Base-by-base conservation (phyloP, 2,329 filamentous ascomycete species). In the Pochonia chlamydosporia region DNA sequence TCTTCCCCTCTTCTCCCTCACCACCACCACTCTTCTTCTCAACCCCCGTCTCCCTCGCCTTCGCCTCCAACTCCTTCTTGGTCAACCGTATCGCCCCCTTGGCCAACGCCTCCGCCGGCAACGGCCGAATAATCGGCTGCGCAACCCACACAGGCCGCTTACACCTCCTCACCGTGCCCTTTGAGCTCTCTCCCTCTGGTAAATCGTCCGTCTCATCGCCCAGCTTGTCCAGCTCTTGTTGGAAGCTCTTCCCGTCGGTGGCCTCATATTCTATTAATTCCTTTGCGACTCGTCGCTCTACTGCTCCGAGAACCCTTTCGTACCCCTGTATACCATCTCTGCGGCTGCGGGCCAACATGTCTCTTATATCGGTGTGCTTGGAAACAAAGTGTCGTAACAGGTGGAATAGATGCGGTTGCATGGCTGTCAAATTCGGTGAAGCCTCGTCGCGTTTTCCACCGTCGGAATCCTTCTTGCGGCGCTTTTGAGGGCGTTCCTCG, bases 351-450 rank as follows among this genome's bases (percentile, higher is more conserved):
- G 89, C 91, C 2, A 99, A 76, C n/a, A 84, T 80, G 62, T 97
- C 89, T 26, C 93, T 81, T 26, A 97, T 82, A 55, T 93, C 78
- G 21, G 88, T 91, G 66, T 96, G 87, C 52, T 76, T 78, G 2
- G 83, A 75, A 28, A 99, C 83, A 21, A 97, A 78, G 26, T 92
- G 84, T 14, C 92, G 81, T 20, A 97, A 78, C 23, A 99, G 78
- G 63, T 95, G 87, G 73, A 99, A 99, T 37, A 96, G 79, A 65
- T 99, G 93, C 1, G 89, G 82, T 65, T 97, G 91, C 76, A 96
- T 88, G 28, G 83, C 83, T 10, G 79, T 75, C 41, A 96, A 73
- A 63, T 93, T 97, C 3, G 70, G 79, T 31, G 58, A 61, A 39
- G 65, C 65, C 46, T 70, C 67, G 41, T 68, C 69, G 51, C 66